Conservation (phyloP, 2,329 filamentous ascomycete genomes). For the Sporothrix globosa region DNA sequence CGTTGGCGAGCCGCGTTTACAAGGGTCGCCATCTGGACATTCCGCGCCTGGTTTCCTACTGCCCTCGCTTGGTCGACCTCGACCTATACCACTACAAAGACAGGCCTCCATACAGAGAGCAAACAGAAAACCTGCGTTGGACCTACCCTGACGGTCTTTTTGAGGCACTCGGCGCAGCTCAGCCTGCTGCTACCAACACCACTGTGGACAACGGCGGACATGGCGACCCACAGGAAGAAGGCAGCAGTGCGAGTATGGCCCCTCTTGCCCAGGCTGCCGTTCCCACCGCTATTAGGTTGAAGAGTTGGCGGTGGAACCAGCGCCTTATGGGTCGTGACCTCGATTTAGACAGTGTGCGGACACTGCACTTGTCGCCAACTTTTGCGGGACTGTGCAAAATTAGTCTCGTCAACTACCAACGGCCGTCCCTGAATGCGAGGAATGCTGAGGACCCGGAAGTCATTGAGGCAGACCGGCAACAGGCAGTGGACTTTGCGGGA, state of each 20-base stretch:
- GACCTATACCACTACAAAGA: slow-evolving; percentile 74
- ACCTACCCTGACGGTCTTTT: slow-evolving; percentile 70
- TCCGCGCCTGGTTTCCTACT: slow-evolving; percentile 59
- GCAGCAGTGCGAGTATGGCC: neutral
- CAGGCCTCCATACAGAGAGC: slow-evolving; percentile 64
- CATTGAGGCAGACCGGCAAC: slow-evolving; percentile 42
- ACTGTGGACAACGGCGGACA: slow-evolving; percentile 33
- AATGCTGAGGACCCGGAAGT: slow-evolving; percentile 51
- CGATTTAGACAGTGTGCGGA: slow-evolving; percentile 53
- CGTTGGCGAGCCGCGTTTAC: slow-evolving; percentile 57
- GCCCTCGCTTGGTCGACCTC: slow-evolving; percentile 69
- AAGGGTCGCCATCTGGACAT: slow-evolving; percentile 53
- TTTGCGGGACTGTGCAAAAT: slow-evolving; percentile 62
- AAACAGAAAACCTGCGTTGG: slow-evolving; percentile 66
- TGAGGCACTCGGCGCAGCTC: slow-evolving; percentile 57
- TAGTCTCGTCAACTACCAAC: slow-evolving; percentile 66
- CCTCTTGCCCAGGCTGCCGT: neutral
- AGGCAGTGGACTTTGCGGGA: slow-evolving; percentile 49
- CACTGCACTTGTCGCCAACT: slow-evolving; percentile 57
- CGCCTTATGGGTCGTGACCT: slow-evolving; percentile 54
- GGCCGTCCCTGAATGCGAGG: slow-evolving; percentile 53
- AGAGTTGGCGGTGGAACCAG: slow-evolving; percentile 65
- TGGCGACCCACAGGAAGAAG: slow-evolving; percentile 26
- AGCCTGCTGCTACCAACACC: slow-evolving; percentile 34
- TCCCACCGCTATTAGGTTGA: slow-evolving; percentile 41